Evolutionary conservation across 768 basidiomycete genomes (phyloP).

Genomic region (Postia placenta): DNA sequence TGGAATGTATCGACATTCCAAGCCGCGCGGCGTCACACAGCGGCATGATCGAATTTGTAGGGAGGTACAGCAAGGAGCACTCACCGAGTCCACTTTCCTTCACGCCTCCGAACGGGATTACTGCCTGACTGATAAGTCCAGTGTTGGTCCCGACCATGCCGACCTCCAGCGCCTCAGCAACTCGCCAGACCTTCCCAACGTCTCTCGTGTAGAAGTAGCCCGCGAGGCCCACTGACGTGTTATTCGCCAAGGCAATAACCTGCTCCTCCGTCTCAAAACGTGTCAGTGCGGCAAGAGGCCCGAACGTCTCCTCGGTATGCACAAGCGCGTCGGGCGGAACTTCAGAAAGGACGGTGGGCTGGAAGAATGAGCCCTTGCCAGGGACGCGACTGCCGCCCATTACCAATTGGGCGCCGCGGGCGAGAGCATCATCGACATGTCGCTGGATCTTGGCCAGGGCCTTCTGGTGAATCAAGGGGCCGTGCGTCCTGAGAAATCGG

Average conservation of each 20-base stretch:
- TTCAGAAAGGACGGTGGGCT: conserved; percentile 85
- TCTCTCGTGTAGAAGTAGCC: conserved; percentile 92
- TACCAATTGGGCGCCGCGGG: conserved; percentile 80
- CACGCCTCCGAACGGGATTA: conserved; percentile 85
- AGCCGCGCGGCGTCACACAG: neutral
- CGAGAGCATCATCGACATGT: conserved; percentile 86
- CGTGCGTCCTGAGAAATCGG: conserved; percentile 66
- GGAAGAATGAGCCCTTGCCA: conserved; percentile 62
- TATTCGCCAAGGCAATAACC: conserved; percentile 81
- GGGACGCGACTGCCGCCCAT: conserved; percentile 77
- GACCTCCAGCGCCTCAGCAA: conserved; percentile 90
- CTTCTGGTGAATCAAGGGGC: conserved; percentile 85
- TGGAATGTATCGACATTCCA: neutral
- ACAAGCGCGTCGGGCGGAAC: conserved; percentile 65
- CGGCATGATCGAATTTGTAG: no score
- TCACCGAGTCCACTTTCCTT: conserved; percentile 78
- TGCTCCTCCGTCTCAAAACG: conserved; percentile 95
- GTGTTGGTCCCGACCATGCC: conserved; percentile 90
- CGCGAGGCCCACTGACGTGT: conserved; percentile 78
- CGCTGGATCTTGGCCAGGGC: conserved; percentile 80
- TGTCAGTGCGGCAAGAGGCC: conserved; percentile 80
- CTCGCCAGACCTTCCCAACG: conserved; percentile 86
- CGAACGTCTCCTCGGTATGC: conserved; percentile 89
- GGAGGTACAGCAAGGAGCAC: conserved; percentile 17
- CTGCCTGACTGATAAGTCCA: conserved; percentile 69